These are phyloP conservation scores for Suillus ampliporus DNA, from an alignment of 768 basidiomycete species.

Conservation along the genomic window DNA sequence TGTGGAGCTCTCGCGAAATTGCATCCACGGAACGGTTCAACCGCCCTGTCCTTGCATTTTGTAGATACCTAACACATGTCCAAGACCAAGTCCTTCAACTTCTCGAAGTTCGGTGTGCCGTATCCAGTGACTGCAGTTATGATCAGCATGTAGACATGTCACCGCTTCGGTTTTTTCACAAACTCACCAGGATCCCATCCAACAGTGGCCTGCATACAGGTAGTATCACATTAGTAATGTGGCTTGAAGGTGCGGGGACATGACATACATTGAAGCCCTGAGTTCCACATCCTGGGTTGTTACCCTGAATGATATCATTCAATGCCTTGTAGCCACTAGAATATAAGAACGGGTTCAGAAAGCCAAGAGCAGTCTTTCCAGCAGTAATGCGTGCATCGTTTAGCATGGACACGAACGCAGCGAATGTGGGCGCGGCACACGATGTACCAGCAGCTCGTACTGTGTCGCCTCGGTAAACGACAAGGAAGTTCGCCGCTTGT, in stretches of 20 bases:
- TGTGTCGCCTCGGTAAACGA: slow-evolving; percentile 48
- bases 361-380: slow-evolving; percentile 55
- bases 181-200: slow-evolving; percentile 67
- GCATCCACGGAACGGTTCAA: no score
- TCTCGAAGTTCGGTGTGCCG: slow-evolving; percentile 59
- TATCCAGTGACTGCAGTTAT: slow-evolving; percentile 54
- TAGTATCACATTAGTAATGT: not conserved
- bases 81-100: slow-evolving; percentile 47
- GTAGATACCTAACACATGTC: not conserved
- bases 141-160: slow-evolving; percentile 16
- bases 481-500: slow-evolving; percentile 54
- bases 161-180: slow-evolving; percentile 5
- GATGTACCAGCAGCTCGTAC: slow-evolving; percentile 66
- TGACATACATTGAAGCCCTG: slow-evolving; percentile 64
- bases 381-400: slow-evolving; percentile 63
- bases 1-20: no score
- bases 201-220: slow-evolving; percentile 43
- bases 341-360: slow-evolving; percentile 71
- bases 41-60: no score
- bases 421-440: slow-evolving; percentile 66
- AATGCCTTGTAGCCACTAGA: slow-evolving; percentile 37
- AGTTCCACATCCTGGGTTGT: slow-evolving; percentile 66
- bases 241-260: not conserved
- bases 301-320: slow-evolving; percentile 65
- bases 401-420: slow-evolving; percentile 65